Base-by-base conservation (phyloP, 2,329 filamentous ascomycete species). In the Neofusicoccum kwambonambiense region DNA sequence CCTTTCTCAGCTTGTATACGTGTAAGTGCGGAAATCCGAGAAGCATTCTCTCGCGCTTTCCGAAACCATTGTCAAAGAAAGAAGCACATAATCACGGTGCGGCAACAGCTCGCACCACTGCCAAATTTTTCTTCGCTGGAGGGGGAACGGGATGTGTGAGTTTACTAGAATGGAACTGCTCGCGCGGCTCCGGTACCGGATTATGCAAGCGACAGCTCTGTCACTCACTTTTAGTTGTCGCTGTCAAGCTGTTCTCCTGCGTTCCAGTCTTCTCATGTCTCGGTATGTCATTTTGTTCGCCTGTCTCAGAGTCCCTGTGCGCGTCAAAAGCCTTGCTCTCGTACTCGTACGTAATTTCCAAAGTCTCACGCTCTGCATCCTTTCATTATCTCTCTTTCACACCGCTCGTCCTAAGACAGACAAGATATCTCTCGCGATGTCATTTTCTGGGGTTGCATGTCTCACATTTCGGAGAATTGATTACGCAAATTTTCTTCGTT, bases 161-260 rank as follows among this genome's bases (percentile, higher is more conserved):
- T 12, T 60, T 60, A 64, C 49, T 64, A 64, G 61, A 64, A 64
- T 64, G 61, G 51, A 35, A 45, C 39, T 64, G 50, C 61, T 64
- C 61, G 61, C 61, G 61, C 61, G 27, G 47, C 42, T 47, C 51
- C 61, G 61, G 27, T 45, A 31, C 45, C 49, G 51, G 61, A 64
- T 39, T 44, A 45, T 64, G 61, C 61, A 60, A 47, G 56, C 56
- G 56, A 60, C 56, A 60, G 41, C 39, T 60, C 56, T 39, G 17
- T 60, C 42, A 47, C 56, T 49, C 56, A 12, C 31, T 60, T 47
- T 37, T 19, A 2, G 4, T 34, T 60, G 54, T 44, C 44, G 27
- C 56, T 45, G 31, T 60, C 22, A 31, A 17, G 22, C 22, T 31
- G 39, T 22, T 34, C 22, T 45, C 31, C 56, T 47, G 56, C 56